Percentiles rank a stretch among this genome's conserved stretches.
These are phyloP conservation scores for Paraconiothyrium sp. DNA, from an alignment of 2,329 filamentous ascomycete species.

Conservation along the genomic window DNA sequence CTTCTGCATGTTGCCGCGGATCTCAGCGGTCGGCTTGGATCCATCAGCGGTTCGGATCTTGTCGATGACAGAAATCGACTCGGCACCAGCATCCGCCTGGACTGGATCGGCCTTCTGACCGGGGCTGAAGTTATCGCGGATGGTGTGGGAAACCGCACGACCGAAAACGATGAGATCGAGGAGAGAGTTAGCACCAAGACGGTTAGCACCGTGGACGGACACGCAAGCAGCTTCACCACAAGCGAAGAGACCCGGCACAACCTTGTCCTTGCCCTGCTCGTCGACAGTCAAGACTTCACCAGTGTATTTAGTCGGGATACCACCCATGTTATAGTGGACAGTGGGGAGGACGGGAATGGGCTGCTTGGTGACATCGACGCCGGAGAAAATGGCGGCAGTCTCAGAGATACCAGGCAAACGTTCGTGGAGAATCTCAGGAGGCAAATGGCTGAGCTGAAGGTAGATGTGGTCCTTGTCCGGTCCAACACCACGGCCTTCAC, in stretches of 20 bases:
- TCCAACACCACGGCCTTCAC: slow-evolving; percentile 95
- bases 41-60: slow-evolving; percentile 84
- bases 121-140: slow-evolving; percentile 91
- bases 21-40: slow-evolving; percentile 85
- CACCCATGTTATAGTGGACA: slow-evolving; percentile 99
- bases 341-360: slow-evolving; percentile 96
- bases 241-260: slow-evolving; percentile 94
- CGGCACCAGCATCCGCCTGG: slow-evolving; percentile 84
- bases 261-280: slow-evolving; percentile 85
- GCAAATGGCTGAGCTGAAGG: slow-evolving; percentile 95
- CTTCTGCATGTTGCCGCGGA: slow-evolving; percentile 95
- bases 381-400: slow-evolving; percentile 95
- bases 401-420: slow-evolving; percentile 98
- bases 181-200: slow-evolving; percentile 96
- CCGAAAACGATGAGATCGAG: slow-evolving; percentile 98
- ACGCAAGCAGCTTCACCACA: slow-evolving; percentile 98
- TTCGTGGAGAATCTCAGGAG: slow-evolving; percentile 90
- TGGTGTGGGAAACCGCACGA: slow-evolving; percentile 95
- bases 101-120: slow-evolving; percentile 82
- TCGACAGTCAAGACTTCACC: slow-evolving; percentile 94
- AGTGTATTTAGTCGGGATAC: slow-evolving; percentile 97
- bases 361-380: slow-evolving; percentile 96
- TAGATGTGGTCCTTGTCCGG: slow-evolving; percentile 98
- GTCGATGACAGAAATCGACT: slow-evolving; percentile 87
- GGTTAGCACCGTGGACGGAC: slow-evolving; percentile 97